These are phyloP conservation scores for Didymella pinodella DNA, from an alignment of 2,329 filamentous ascomycete genomes.

Conservation along the genomic window DNA sequence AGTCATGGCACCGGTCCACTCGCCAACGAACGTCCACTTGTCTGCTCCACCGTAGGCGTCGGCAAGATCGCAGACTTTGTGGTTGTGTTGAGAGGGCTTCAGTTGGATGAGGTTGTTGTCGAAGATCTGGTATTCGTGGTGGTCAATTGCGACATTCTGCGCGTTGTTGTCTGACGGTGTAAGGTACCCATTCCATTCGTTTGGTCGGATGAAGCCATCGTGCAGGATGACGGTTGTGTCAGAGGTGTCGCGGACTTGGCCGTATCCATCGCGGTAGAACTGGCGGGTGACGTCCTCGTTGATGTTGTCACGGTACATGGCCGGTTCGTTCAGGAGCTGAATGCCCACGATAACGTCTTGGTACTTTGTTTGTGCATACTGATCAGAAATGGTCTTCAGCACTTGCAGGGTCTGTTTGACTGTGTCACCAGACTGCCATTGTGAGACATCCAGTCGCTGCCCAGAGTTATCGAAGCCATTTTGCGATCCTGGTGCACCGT, in stretches of 20 bases:
- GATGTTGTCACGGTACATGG: conserved; percentile 55
- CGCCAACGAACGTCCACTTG: conserved; percentile 71
- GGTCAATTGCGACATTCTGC: conserved; percentile 68
- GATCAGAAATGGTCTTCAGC: conserved; percentile 64
- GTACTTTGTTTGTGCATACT: conserved; percentile 63
- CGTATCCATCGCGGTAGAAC: conserved; percentile 65
- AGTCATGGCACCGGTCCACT: conserved; percentile 74
- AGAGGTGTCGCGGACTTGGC: conserved; percentile 55
- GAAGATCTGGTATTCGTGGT: conserved; percentile 75
- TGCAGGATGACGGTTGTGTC: conserved; percentile 64
- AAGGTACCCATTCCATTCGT: conserved; percentile 69
- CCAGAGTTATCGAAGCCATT: conserved; percentile 71
- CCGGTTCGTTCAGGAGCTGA: conserved; percentile 65
- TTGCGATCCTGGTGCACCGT: conserved; percentile 64
- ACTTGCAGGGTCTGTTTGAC: conserved; percentile 62
- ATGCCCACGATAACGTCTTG: conserved; percentile 67
- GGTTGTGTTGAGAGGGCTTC: conserved; percentile 61
- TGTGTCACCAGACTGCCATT: conserved; percentile 59
- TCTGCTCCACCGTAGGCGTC: conserved; percentile 60
- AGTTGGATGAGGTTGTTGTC: conserved; percentile 59
- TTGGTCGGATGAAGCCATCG: conserved; percentile 63
- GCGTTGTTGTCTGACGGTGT: conserved; percentile 59
- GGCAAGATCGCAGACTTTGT: conserved; percentile 64
- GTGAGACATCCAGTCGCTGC: conserved; percentile 54
- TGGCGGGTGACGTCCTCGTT: conserved; percentile 57